phyloP scores from a whole-genome alignment of 345 rosid genomes.

The Populus alba region DNA sequence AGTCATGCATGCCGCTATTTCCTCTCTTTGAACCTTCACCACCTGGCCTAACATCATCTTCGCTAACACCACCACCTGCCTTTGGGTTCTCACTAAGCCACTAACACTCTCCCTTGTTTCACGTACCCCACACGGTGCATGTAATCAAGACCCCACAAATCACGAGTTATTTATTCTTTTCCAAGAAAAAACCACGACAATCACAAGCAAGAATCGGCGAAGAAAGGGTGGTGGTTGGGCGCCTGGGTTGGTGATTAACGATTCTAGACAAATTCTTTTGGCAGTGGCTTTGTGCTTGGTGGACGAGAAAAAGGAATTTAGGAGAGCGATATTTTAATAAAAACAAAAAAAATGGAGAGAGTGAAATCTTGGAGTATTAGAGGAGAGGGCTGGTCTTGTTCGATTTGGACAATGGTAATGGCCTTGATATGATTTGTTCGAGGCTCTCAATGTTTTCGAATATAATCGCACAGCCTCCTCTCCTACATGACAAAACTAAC shows the following conservation, averaged over 20 bases:
- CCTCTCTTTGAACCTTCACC: constrained; percentile 25
- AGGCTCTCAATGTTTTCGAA: constrained; percentile 14
- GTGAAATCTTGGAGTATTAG: constrained; percentile 1
- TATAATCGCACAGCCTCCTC: not conserved
- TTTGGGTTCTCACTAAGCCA: not conserved
- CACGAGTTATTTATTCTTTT: constrained; percentile 7
- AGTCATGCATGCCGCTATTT: constrained; percentile 41
- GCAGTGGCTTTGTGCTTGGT: constrained; percentile 16
- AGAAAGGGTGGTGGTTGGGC: not conserved
- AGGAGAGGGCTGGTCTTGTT: constrained; percentile 13
- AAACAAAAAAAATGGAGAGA: not conserved
- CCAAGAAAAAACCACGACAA: not conserved
- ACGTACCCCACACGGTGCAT: constrained; percentile 36
- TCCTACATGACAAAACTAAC: not conserved
- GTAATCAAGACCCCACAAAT: constrained; percentile 15
- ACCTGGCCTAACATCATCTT: constrained; percentile 12
- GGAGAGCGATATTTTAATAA: not conserved
- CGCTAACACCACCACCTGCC: constrained; percentile 2
- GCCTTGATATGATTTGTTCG: constrained; percentile 23
- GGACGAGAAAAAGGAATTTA: constrained; percentile 9
- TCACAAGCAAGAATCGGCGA: constrained; percentile 4
- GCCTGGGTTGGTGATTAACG: not conserved
- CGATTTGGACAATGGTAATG: constrained; percentile 31
- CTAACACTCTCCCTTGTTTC: not conserved
- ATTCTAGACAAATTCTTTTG: not conserved